Evolutionary conservation across 2,329 filamentous ascomycete species (phyloP).

Genomic region (Fusarium liriodendri): DNA sequence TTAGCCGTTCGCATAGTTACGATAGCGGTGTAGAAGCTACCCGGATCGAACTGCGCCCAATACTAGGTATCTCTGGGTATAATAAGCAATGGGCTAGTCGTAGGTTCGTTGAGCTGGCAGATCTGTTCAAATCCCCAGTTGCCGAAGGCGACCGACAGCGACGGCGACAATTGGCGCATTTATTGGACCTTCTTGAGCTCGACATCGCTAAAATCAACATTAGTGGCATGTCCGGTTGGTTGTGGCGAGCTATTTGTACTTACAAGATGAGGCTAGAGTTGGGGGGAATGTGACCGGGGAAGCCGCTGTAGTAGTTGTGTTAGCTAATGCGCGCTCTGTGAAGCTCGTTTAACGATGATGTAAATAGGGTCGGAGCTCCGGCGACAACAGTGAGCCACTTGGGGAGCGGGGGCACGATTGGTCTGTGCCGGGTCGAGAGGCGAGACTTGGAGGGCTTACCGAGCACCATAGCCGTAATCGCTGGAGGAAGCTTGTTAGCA

Average conservation of each 20-base stretch:
- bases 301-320: conserved; percentile 68
- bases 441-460: conserved; percentile 55
- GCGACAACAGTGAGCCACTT: background rate
- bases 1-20: conserved; percentile 1
- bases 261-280: conserved; percentile 86
- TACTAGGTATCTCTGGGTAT: conserved; percentile 19
- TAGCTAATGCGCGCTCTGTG: conserved; percentile 3
- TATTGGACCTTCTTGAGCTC: conserved; percentile 73
- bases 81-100: conserved; percentile 10
- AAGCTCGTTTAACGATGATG: background rate
- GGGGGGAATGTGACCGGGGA: conserved; percentile 80
- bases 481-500: conserved; percentile 50
- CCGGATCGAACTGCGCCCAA: background rate
- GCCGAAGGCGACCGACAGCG: conserved; percentile 14
- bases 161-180: conserved; percentile 7
- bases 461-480: conserved; percentile 73
- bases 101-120: background rate
- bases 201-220: conserved; percentile 67
- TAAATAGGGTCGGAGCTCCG: background rate
- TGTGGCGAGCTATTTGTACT: conserved; percentile 52
- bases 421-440: conserved; percentile 1
- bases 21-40: conserved; percentile 1
- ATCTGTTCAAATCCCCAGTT: conserved; percentile 6
- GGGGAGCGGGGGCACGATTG: conserved; percentile 58
- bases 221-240: background rate